phyloP scores from a whole-genome alignment of 1,284 basidiomycete species.

The Ceratorhiza oryzae-sativae region DNA sequence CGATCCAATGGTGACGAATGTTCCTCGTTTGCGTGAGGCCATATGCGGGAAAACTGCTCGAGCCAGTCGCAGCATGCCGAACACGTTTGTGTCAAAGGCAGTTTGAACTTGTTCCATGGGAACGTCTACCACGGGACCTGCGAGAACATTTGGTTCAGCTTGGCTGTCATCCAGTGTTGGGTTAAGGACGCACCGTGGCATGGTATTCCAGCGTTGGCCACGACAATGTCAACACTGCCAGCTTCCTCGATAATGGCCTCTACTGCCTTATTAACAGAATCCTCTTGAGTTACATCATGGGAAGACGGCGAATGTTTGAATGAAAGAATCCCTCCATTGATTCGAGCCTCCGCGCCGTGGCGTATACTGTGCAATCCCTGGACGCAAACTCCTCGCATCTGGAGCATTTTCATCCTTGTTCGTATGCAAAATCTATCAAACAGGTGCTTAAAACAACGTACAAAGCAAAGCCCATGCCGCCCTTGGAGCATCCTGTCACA shows the following conservation, averaged over 20 bases:
- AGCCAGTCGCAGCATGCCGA: slow-evolving; percentile 50
- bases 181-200: slow-evolving; percentile 45
- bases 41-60: slow-evolving; percentile 51
- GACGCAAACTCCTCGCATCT: slow-evolving; percentile 67
- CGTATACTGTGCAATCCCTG: slow-evolving; percentile 68
- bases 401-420: no score
- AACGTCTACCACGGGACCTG: slow-evolving; percentile 49
- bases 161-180: background rate
- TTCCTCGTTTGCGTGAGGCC: slow-evolving; percentile 47
- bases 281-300: slow-evolving; percentile 63
- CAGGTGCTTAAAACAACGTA: background rate
- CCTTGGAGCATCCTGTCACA: slow-evolving; percentile 39
- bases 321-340: slow-evolving; percentile 58
- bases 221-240: slow-evolving; percentile 47
- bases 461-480: slow-evolving; percentile 39
- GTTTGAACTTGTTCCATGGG: slow-evolving; percentile 45
- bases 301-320: slow-evolving; percentile 55
- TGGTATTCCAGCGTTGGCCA: slow-evolving; percentile 49
- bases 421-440: background rate
- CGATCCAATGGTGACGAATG: slow-evolving; percentile 52
- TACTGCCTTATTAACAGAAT: slow-evolving; percentile 47
- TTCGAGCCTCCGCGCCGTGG: slow-evolving; percentile 63
- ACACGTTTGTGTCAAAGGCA: slow-evolving; percentile 48
- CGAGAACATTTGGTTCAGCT: slow-evolving; percentile 32
- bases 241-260: slow-evolving; percentile 18